Conservation (phyloP, 805 yeast genomes). For the Wickerhamiella hasegawae region DNA sequence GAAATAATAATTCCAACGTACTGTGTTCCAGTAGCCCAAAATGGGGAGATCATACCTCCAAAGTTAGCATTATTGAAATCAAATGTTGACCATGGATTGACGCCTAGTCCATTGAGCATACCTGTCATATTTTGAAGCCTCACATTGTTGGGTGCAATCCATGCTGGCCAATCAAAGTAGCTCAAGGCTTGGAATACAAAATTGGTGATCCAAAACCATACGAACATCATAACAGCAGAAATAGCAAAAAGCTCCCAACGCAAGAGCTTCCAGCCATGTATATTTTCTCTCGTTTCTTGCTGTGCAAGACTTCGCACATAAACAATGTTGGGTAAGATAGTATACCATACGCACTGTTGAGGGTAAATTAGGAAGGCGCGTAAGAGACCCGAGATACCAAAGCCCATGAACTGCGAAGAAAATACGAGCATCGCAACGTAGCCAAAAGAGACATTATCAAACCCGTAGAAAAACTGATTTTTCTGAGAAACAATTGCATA, state of each 20-base stretch:
- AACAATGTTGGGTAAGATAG: conserved; percentile 31
- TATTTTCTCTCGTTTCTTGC: conserved; percentile 26
- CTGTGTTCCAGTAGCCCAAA: conserved; percentile 23
- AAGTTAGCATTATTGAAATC: conserved; percentile 27
- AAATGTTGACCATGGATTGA: conserved; percentile 37
- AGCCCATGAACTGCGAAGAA: conserved; percentile 47
- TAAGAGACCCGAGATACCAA: conserved; percentile 50
- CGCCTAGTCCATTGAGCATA: conserved; percentile 30
- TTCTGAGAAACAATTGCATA: conserved; percentile 23
- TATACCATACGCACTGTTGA: conserved; percentile 37
- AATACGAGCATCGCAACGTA: conserved; percentile 37
- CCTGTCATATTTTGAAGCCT: conserved; percentile 36
- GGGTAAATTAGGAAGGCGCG: conserved; percentile 42
- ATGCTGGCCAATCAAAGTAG: conserved; percentile 45
- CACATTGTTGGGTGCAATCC: conserved; percentile 38
- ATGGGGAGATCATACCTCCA: conserved; percentile 28
- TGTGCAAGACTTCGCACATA: conserved; percentile 32
- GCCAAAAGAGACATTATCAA: conserved; percentile 21
- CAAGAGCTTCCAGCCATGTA: conserved; percentile 45
- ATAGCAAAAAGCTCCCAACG: conserved; percentile 33
- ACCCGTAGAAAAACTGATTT: conserved; percentile 15
- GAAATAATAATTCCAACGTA: conserved; percentile 25
- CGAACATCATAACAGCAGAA: conserved; percentile 28
- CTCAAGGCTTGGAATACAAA: conserved; percentile 44
- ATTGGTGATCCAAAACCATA: conserved; percentile 56